Conservation (phyloP, 2,329 filamentous ascomycete species). For the Hypoxylon sp. region DNA sequence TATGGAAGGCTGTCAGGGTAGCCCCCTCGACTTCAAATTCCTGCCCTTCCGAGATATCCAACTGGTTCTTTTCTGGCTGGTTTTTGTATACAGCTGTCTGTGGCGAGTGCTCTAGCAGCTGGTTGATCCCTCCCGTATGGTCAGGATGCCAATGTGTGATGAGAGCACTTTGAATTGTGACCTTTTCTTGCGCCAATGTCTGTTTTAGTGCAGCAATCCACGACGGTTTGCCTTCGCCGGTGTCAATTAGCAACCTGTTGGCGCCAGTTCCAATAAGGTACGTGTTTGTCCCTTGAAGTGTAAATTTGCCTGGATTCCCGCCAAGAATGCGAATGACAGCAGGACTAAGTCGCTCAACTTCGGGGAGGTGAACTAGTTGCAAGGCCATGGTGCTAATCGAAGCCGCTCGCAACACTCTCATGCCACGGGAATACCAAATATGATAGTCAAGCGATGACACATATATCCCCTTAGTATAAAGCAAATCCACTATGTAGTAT, state of each 20-base stretch:
- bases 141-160: conserved; percentile 95
- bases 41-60: conserved; percentile 64
- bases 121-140: conserved; percentile 78
- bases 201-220: conserved; percentile 75
- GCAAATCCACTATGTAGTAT: too few relatives aligned
- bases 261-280: conserved; percentile 85
- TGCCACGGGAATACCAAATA: conserved; percentile 24
- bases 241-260: conserved; percentile 84
- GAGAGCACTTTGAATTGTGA: conserved; percentile 72
- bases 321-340: conserved; percentile 84
- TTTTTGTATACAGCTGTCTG: conserved; percentile 72
- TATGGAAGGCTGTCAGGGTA: conserved; percentile 49
- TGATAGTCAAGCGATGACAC: not conserved
- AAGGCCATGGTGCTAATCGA: conserved; percentile 62
- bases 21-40: conserved; percentile 59
- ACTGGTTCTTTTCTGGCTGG: conserved; percentile 61
- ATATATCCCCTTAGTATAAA: too few relatives aligned
- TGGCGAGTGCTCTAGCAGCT: conserved; percentile 73
- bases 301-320: conserved; percentile 87
- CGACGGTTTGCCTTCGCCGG: conserved; percentile 78
- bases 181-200: conserved; percentile 72
- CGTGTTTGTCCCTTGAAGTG: conserved; percentile 86
- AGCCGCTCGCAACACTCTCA: conserved; percentile 32
- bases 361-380: conserved; percentile 70
- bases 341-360: conserved; percentile 80